phyloP scores from a whole-genome alignment of 805 yeast species.

The Candida morakotiae region DNA sequence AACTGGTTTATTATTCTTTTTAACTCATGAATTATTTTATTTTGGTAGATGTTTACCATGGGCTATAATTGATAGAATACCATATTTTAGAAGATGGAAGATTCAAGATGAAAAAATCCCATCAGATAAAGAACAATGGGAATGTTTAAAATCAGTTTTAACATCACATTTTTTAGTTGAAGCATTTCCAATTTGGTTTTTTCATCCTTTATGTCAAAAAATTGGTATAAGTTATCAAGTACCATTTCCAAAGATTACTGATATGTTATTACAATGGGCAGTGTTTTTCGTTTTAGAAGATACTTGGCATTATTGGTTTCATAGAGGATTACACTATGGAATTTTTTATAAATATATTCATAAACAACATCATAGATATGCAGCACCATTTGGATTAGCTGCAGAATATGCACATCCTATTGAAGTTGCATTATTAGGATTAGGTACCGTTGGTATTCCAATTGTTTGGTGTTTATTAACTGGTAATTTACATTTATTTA shows the following conservation, averaged over 20 bases:
- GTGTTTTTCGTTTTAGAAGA: conserved; percentile 53
- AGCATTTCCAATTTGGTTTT: conserved; percentile 59
- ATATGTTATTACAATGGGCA: conserved; percentile 42
- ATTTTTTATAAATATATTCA: conserved; percentile 54
- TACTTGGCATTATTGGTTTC: conserved; percentile 60
- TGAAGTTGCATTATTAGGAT: conserved; percentile 54
- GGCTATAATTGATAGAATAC: conserved; percentile 50
- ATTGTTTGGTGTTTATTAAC: conserved; percentile 49
- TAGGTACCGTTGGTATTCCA: conserved; percentile 61
- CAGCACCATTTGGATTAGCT: conserved; percentile 59
- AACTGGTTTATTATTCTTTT: conserved; percentile 52
- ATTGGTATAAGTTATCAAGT: conserved; percentile 47
- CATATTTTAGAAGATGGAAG: conserved; percentile 49
- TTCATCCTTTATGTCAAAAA: conserved; percentile 51
- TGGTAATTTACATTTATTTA: conserved; percentile 47
- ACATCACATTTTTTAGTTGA: conserved; percentile 55
- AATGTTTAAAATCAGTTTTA: conserved; percentile 53
- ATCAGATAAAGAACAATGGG: conserved; percentile 56
- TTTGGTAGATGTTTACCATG: conserved; percentile 59
- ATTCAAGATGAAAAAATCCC: conserved; percentile 53
- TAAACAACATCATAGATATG: conserved; percentile 58
- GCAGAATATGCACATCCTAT: conserved; percentile 62
- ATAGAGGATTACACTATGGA: conserved; percentile 53
- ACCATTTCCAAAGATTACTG: conserved; percentile 47
- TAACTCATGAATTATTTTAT: conserved; percentile 53